Conservation (phyloP, 2,329 filamentous ascomycete genomes). For the Penicillium sp. region DNA sequence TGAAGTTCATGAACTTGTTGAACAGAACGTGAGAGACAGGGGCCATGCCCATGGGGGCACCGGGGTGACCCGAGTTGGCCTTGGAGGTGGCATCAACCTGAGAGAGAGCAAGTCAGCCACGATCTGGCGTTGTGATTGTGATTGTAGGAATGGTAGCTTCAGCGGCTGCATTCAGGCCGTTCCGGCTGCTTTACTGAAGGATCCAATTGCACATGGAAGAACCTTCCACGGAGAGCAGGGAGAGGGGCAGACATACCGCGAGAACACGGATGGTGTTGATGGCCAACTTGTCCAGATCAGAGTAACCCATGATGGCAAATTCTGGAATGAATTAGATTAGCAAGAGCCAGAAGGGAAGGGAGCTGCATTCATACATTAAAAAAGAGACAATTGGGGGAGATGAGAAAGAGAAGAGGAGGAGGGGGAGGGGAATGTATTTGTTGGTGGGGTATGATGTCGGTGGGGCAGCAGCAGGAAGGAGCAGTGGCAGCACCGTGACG, state of each 20-base stretch:
- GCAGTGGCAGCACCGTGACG: too few relatives aligned
- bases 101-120: slow-evolving; percentile 12
- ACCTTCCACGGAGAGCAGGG: not conserved
- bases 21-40: slow-evolving; percentile 95
- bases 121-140: not conserved
- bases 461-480: slow-evolving; percentile 24
- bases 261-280: slow-evolving; percentile 98
- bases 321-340: slow-evolving; percentile 30
- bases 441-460: slow-evolving; percentile 40
- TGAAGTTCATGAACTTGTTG: slow-evolving; percentile 99
- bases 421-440: slow-evolving; percentile 32
- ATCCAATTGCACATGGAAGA: slow-evolving; percentile 9
- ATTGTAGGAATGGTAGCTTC: not conserved
- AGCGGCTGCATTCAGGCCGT: not conserved
- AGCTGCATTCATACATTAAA: slow-evolving; percentile 19
- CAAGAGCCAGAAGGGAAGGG: slow-evolving; percentile 5
- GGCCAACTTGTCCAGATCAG: slow-evolving; percentile 83
- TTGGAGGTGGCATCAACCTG: slow-evolving; percentile 96
- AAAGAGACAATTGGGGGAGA: slow-evolving; percentile 18
- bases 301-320: slow-evolving; percentile 76
- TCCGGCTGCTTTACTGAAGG: not conserved
- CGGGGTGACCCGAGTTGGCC: slow-evolving; percentile 97
- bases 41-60: slow-evolving; percentile 97
- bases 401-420: slow-evolving; percentile 24
- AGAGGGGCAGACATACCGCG: slow-evolving; percentile 70